Evolutionary conservation across 345 rosid genomes (phyloP).

Genomic region (Dovyalis caffra): DNA sequence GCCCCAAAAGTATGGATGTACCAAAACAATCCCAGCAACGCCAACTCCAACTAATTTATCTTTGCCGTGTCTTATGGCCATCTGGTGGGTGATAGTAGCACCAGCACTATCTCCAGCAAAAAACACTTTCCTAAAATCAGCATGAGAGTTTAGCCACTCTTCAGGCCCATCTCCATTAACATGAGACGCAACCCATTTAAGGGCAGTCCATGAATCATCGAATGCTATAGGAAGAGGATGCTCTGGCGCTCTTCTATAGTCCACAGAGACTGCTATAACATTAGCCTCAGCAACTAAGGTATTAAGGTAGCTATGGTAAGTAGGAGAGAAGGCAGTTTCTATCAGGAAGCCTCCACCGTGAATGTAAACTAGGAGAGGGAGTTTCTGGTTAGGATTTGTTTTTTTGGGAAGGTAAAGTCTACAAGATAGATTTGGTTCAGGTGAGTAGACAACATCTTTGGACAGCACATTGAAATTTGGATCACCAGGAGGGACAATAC

Average conservation of each 20-base stretch:
- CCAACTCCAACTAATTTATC: background rate
- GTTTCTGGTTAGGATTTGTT: background rate
- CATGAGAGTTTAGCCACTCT: conserved; percentile 5
- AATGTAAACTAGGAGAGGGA: conserved; percentile 14
- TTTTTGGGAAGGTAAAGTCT: too few relatives aligned
- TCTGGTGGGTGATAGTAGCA: conserved; percentile 1
- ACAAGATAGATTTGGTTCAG: too few relatives aligned
- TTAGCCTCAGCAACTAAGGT: background rate
- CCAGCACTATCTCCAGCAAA: conserved; percentile 7
- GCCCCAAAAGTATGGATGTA: conserved; percentile 40
- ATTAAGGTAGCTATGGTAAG: conserved; percentile 3
- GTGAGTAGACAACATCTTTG: too few relatives aligned
- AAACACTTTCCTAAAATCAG: conserved; percentile 5
- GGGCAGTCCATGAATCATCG: conserved; percentile 16
- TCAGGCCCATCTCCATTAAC: background rate
- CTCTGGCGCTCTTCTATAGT: conserved; percentile 17
- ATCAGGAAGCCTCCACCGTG: conserved; percentile 12
- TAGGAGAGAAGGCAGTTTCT: conserved; percentile 13
- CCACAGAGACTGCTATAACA: conserved; percentile 1
- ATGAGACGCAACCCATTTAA: conserved; percentile 15
- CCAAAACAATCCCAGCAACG: background rate
- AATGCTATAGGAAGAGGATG: conserved; percentile 7
- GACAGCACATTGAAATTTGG: too few relatives aligned
- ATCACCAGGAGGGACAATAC: too few relatives aligned
- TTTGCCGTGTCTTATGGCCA: background rate